These are phyloP conservation scores for Ilex aquifolium DNA, from an alignment of 257 asterid species.

Conservation along the genomic window DNA sequence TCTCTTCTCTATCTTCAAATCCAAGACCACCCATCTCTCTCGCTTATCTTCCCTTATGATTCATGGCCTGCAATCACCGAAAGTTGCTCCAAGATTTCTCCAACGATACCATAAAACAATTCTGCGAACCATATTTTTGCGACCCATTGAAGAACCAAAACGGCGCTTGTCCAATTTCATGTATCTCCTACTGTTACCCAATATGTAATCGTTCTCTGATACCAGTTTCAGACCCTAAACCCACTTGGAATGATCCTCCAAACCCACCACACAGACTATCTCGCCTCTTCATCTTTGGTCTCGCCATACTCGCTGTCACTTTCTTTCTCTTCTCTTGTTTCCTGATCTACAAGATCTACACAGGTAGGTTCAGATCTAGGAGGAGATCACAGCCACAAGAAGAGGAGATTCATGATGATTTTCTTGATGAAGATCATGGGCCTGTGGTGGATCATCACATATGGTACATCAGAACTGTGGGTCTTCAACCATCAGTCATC, in stretches of 20 bases:
- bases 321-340: slow-evolving; percentile 38
- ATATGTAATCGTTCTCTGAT: slow-evolving; percentile 8
- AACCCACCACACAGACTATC: slow-evolving; percentile 16
- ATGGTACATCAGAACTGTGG: slow-evolving; percentile 74
- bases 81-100: slow-evolving; percentile 21
- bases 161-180: slow-evolving; percentile 21
- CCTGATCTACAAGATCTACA: slow-evolving; percentile 32
- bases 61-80: slow-evolving; percentile 39
- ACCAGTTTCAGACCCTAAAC: not conserved
- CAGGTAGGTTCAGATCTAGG: slow-evolving; percentile 7
- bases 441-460: slow-evolving; percentile 62
- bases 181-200: slow-evolving; percentile 18
- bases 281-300: slow-evolving; percentile 23
- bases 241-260: slow-evolving; percentile 3
- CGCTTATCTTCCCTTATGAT: not conserved
- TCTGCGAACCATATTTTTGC: slow-evolving; percentile 23
- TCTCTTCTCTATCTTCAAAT: too few relatives aligned
- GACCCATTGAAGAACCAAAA: not conserved
- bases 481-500: slow-evolving; percentile 60
- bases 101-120: not conserved
- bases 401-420: slow-evolving; percentile 19
- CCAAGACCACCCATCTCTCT: not conserved
- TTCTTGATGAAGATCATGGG: slow-evolving; percentile 42
- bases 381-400: slow-evolving; percentile 6
- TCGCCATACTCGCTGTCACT: slow-evolving; percentile 33